Evolutionary conservation across 2,329 filamentous ascomycete genomes (phyloP).

Genomic region (Penicillium sp.): DNA sequence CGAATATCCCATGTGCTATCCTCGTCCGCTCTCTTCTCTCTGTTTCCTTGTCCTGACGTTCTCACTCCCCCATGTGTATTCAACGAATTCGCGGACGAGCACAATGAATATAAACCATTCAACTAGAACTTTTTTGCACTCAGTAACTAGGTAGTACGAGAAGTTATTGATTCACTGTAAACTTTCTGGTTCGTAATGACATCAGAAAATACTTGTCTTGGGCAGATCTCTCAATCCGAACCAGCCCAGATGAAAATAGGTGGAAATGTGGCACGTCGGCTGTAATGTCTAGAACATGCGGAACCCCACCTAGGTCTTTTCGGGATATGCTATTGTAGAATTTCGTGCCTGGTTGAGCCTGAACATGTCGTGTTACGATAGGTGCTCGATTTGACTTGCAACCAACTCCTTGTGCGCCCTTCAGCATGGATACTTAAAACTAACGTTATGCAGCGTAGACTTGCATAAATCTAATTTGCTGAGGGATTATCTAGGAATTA

Average conservation of each 20-base stretch:
- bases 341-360: background rate
- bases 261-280: background rate
- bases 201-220: background rate
- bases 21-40: conserved; percentile 20
- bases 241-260: background rate
- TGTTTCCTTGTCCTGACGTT: conserved; percentile 11
- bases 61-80: conserved; percentile 23
- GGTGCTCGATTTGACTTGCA: background rate
- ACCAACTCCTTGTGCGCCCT: too few relatives aligned
- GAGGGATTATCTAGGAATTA: too few relatives aligned
- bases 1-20: conserved; percentile 15
- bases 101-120: conserved; percentile 29
- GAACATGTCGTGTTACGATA: background rate
- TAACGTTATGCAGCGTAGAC: too few relatives aligned
- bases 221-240: background rate
- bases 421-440: too few relatives aligned
- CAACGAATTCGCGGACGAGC: conserved; percentile 22
- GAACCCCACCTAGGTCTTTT: background rate
- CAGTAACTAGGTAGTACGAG: background rate
- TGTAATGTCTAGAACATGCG: background rate
- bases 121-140: background rate
- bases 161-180: too few relatives aligned
- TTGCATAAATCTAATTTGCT: too few relatives aligned
- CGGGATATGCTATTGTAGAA: background rate
- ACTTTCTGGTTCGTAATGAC: too few relatives aligned